These are phyloP conservation scores for Abrus precatorius DNA, from an alignment of 306 rosid species.

Conservation along the genomic window DNA sequence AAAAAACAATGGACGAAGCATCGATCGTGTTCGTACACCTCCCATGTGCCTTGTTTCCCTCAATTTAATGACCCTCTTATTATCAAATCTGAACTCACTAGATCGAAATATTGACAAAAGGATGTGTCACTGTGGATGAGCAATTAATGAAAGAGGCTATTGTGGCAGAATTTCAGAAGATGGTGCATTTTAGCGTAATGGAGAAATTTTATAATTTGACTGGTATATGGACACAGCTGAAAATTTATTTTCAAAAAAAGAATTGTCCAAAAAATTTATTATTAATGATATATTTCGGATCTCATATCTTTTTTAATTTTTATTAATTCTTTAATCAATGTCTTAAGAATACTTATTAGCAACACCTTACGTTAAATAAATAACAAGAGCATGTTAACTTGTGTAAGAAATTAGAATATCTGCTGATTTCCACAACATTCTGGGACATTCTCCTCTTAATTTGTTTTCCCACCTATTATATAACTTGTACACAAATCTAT, in stretches of 20 bases:
- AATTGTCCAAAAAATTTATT: too few relatives aligned
- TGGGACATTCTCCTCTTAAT: not conserved
- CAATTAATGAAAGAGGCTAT: constrained; percentile 19
- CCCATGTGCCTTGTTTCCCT: constrained; percentile 31
- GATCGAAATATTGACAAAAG: constrained; percentile 5
- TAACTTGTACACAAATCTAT: not conserved
- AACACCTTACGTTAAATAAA: too few relatives aligned
- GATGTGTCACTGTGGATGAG: constrained; percentile 15
- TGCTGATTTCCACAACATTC: not conserved
- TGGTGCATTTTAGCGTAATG: not conserved
- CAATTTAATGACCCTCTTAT: not conserved
- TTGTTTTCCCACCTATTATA: not conserved
- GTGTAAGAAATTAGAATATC: not conserved
- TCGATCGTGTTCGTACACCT: not conserved
- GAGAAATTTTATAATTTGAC: not conserved
- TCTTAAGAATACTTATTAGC: too few relatives aligned
- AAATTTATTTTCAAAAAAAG: too few relatives aligned
- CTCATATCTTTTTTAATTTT: too few relatives aligned
- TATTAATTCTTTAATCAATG: too few relatives aligned
- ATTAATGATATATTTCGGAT: too few relatives aligned
- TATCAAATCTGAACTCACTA: constrained; percentile 5
- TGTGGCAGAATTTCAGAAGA: not conserved
- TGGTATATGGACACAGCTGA: too few relatives aligned
- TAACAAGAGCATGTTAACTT: too few relatives aligned
- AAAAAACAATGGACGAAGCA: not conserved